phyloP scores from a whole-genome alignment of 1,284 basidiomycete genomes.

The Pholiota adiposa region DNA sequence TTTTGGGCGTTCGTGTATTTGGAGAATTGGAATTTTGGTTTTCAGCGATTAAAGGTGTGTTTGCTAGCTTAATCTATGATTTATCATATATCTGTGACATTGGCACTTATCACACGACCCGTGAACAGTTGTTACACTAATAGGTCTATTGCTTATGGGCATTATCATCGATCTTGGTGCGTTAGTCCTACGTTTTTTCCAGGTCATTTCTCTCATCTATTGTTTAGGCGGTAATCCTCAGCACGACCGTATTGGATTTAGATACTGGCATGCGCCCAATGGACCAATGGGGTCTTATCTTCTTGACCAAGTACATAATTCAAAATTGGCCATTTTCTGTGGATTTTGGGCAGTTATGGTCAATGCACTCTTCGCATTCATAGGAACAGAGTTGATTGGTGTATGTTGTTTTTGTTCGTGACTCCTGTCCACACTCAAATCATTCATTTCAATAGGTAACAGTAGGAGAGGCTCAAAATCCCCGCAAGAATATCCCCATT shows the following conservation, averaged over 20 bases:
- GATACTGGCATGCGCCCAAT: conserved; percentile 58
- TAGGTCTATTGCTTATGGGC: conserved; percentile 65
- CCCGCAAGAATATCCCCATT: conserved; percentile 48
- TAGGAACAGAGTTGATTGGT: conserved; percentile 54
- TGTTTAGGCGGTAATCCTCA: conserved; percentile 61
- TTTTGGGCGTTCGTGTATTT: conserved; percentile 54
- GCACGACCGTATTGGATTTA: conserved; percentile 67
- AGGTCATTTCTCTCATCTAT: conserved; percentile 1
- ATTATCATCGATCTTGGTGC: conserved; percentile 54
- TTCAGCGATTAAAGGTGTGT: conserved; percentile 51
- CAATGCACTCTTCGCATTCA: conserved; percentile 50
- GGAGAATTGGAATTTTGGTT: conserved; percentile 69
- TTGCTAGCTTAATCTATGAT: neutral
- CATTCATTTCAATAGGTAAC: conserved; percentile 35
- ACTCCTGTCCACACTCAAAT: neutral
- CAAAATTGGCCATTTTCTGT: conserved; percentile 53
- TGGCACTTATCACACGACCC: neutral
- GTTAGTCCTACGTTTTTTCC: conserved; percentile 10
- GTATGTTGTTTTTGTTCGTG: conserved; percentile 28
- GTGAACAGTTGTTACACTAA: conserved; percentile 51
- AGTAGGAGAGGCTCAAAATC: conserved; percentile 55
- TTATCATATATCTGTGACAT: neutral
- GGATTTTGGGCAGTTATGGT: conserved; percentile 64
- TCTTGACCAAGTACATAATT: conserved; percentile 47
- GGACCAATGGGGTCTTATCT: conserved; percentile 54